Percentiles rank a stretch among this genome's conserved stretches.
These are phyloP conservation scores for Neurospora hispaniola DNA, from an alignment of 495 filamentous ascomycete genomes.

Conservation along the genomic window DNA sequence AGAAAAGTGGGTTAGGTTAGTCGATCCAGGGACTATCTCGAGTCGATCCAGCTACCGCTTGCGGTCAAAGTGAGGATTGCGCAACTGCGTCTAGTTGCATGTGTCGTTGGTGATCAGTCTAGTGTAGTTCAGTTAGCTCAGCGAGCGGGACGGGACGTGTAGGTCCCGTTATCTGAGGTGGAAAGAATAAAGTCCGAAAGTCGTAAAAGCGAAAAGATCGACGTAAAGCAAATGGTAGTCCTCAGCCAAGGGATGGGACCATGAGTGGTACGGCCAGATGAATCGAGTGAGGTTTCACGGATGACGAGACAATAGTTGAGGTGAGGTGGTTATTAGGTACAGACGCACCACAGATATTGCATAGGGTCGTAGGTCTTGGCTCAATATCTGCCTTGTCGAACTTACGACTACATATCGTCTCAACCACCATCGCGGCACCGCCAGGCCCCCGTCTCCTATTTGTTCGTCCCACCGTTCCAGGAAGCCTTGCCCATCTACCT, in stretches of 20 bases:
- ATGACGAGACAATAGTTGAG: not conserved
- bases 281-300: not conserved
- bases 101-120: not conserved
- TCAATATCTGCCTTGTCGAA: not conserved
- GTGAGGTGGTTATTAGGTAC: not conserved
- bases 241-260: not conserved
- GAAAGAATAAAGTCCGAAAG: not conserved
- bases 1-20: too few species aligned
- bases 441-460: not conserved
- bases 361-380: not conserved
- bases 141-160: not conserved
- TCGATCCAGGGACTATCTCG: too few species aligned
- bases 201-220: not conserved
- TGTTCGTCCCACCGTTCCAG: not conserved
- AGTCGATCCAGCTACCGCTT: too few species aligned
- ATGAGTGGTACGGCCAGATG: not conserved
- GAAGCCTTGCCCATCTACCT: not conserved
- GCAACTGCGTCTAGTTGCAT: not conserved
- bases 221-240: not conserved
- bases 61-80: not conserved
- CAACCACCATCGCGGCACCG: not conserved
- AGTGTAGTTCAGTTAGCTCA: not conserved
- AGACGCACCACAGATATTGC: not conserved
- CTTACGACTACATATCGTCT: not conserved
- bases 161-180: not conserved